These are phyloP conservation scores for Geotrichum aggregatum DNA, from an alignment of 1,139 yeast genomes.

Conservation along the genomic window DNA sequence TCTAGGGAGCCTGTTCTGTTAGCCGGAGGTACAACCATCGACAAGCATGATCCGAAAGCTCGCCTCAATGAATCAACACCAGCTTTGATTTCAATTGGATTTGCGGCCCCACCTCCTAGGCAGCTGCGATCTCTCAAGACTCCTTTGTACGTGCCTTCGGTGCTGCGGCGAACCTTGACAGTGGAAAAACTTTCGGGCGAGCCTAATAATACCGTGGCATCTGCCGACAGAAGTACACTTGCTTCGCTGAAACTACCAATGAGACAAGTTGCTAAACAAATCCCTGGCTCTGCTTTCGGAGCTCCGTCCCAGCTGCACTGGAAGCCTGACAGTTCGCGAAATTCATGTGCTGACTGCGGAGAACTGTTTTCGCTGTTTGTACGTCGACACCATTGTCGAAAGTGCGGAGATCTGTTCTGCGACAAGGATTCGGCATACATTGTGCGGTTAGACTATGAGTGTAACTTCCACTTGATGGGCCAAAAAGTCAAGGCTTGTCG, in stretches of 20 bases:
- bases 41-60: neutral
- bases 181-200: conserved; percentile 5
- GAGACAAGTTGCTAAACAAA: too few relatives aligned
- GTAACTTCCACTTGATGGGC: conserved; percentile 69
- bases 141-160: conserved; percentile 89
- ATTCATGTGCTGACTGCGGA: conserved; percentile 65
- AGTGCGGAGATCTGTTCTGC: conserved; percentile 90
- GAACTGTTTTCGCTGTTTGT: conserved; percentile 49
- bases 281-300: neutral
- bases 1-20: neutral
- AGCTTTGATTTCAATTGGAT: neutral
- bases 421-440: conserved; percentile 52
- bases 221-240: conserved; percentile 24
- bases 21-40: too few relatives aligned
- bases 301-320: conserved; percentile 66
- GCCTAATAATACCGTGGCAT: neutral
- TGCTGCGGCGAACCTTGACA: conserved; percentile 56
- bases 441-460: conserved; percentile 63
- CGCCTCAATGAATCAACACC: conserved; percentile 2
- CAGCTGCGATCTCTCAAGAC: conserved; percentile 54
- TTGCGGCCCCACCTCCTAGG: conserved; percentile 21
- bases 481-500: conserved; percentile 76
- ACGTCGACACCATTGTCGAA: conserved; percentile 88
- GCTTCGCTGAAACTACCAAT: conserved; percentile 31
- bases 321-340: conserved; percentile 65